Base-by-base conservation (phyloP, 2,329 filamentous ascomycete species). In the Magnaporthiopsis rhizophila region DNA sequence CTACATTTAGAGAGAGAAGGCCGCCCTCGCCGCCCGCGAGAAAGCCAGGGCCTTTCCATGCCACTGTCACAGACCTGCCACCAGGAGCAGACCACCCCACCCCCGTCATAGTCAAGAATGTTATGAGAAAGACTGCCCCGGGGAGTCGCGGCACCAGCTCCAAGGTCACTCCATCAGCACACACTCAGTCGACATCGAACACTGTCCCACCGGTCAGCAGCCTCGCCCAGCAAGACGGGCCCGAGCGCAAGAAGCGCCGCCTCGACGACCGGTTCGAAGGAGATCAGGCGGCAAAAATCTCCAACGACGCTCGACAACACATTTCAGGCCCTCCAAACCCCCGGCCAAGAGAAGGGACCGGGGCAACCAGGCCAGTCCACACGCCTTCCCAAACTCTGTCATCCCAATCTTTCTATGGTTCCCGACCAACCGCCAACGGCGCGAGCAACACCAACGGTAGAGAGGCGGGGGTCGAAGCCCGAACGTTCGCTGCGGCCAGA, bases 91-190 rank as follows among this genome's bases (percentile, higher is more conserved):
- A n/a, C 24, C 13, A n/a, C 24, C 13, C 57, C 57, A 11, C 11
- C 57, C 21, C 13, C 21, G 57, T 7, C 13, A 21, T 58, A 21
- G 26, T 36, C 58, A 60, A 60, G 32, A 60, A n/a, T n/a, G 32
- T 32, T 32, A 60, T 60, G 58, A 60, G 58, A 32, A 60, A 60
- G 21, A 60, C 58, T n/a, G 58, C 58, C 26, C 21, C 45, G 7
- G 45, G 45, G 45, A 21, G 18, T 53, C 45, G 45, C 45, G 13
- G 45, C 45, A 53, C 18, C 21, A 11, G 45, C 9, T 53, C 45
- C 45, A 53, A n/a, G 45, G 13, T 11, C 8, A 11, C 45, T 53
- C 45, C 45, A 11, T 53, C 45, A 8, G 45, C 21, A 24, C 45
- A 21, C n/a, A 8, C 8, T 53, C 45, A n/a, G 45, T 21, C 45